phyloP scores from a whole-genome alignment of 495 filamentous ascomycete genomes.

The Neurospora sp. region DNA sequence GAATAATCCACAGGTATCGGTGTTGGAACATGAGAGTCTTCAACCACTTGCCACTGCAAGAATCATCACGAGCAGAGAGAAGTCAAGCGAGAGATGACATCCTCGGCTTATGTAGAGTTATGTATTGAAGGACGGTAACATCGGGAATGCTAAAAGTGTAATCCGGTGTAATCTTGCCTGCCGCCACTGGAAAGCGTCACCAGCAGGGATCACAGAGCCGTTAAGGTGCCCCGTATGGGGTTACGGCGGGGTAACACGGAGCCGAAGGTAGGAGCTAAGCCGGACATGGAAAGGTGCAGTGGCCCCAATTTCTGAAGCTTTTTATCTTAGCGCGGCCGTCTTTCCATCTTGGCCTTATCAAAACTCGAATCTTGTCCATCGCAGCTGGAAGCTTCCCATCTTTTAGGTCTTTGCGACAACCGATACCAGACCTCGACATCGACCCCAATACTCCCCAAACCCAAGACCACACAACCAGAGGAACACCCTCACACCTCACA shows the following conservation, averaged over 20 bases:
- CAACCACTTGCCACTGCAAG: not conserved
- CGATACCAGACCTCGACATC: not conserved
- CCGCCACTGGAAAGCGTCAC: not conserved
- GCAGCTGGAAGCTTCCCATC: not conserved
- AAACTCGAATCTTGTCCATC: not conserved
- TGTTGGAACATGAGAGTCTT: not conserved
- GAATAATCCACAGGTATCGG: not conserved
- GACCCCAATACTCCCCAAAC: not conserved
- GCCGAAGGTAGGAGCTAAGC: constrained; percentile 7
- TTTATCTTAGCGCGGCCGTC: not conserved
- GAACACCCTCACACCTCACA: not conserved
- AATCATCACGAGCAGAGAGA: not conserved
- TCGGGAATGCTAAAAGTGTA: not conserved
- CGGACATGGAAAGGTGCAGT: not conserved
- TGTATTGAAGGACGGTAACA: not conserved
- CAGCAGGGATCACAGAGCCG: not conserved
- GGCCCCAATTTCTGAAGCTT: not conserved
- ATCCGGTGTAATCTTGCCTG: not conserved
- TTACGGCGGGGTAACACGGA: constrained; percentile 6
- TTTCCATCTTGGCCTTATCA: not conserved
- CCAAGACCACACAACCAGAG: not conserved
- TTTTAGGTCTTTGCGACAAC: not conserved
- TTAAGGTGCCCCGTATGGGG: not conserved
- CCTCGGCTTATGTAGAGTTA: not conserved
- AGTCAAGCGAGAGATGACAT: not conserved